A percentile compares a stretch with the other conserved stretches of the same genome.
These are phyloP conservation scores for Globisporangium nodosum DNA, from an alignment of 352 stramenopile genomes.

Conservation along the genomic window DNA sequence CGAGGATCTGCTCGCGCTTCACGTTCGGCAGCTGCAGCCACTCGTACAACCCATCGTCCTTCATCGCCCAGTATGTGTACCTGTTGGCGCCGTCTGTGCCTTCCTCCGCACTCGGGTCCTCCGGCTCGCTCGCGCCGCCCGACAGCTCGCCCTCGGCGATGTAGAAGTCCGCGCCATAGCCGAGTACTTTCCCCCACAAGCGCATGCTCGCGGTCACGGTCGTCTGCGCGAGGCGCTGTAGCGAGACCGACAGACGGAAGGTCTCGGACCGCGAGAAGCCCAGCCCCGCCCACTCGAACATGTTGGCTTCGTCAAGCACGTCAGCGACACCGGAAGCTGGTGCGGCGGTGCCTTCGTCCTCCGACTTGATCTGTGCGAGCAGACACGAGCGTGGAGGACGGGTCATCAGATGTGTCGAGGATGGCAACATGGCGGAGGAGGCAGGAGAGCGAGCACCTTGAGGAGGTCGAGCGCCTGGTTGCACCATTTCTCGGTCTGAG, in stretches of 20 bases:
- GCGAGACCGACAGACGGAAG: constrained; percentile 61
- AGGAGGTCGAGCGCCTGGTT: constrained; percentile 57
- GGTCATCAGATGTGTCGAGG: neutral
- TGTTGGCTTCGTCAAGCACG: constrained; percentile 73
- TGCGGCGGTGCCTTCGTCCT: constrained; percentile 38
- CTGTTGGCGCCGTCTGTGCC: constrained; percentile 74
- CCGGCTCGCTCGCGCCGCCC: constrained; percentile 29
- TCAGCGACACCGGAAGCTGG: constrained; percentile 44
- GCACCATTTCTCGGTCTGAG: constrained; percentile 56
- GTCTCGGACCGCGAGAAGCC: constrained; percentile 70
- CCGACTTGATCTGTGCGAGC: constrained; percentile 29
- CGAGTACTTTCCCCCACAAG: constrained; percentile 87
- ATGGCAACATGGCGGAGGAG: neutral
- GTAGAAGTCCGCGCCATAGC: constrained; percentile 71
- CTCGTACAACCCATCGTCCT: constrained; percentile 67
- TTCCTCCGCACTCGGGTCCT: constrained; percentile 70
- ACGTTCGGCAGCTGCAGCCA: constrained; percentile 84
- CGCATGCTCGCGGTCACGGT: constrained; percentile 64
- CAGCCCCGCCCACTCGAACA: constrained; percentile 77
- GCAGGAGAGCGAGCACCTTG: constrained; percentile 24
- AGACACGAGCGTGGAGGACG: neutral
- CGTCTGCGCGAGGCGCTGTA: constrained; percentile 51
- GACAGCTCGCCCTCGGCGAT: constrained; percentile 74
- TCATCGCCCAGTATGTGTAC: constrained; percentile 89
- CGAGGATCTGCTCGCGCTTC: constrained; percentile 69